Evolutionary conservation across 2,329 filamentous ascomycete genomes (phyloP), one percentile per base, ranked within the genome.

Genomic region (Fusarium lateritium): DNA sequence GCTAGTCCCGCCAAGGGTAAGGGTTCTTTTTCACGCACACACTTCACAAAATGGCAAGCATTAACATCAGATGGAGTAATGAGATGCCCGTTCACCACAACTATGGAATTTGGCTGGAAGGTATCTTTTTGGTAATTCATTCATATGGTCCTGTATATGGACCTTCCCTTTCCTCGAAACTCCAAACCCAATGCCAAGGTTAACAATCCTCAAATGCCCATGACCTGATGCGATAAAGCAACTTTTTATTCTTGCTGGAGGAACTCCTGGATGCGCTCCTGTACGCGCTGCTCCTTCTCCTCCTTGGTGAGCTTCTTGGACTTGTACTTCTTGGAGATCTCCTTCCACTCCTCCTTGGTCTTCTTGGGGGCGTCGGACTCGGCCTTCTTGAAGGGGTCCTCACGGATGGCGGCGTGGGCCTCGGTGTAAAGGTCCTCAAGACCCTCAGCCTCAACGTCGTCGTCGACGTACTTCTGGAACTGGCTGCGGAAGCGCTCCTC

Each of bases 401-500:
- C 95, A 74, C 96, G 94, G 89, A 99, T 99, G 81, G 92, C 91
- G 84, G 92, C 91, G 90, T 99, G 96, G 72, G 94, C 96, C 82
- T 98, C 94, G 69, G 88, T 83, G 90, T 98, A 99, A 76, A 98
- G 83, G 80, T 99, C 96, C 93, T 99, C 96, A 65, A 99, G 89
- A 78, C 92, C 94, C 79, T 98, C 96, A 72, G 96, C 94, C 88
- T 98, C 95, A 74, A 99, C 84, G 78, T 97, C 96, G 81, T 97
- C 94, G 74, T 99, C 95, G 76, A 97, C 92, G 90, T 99, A 99
- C 86, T 96, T 92, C 83, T 91, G 88, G 92, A 99, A 99, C 89
- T 99, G 96, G 78, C 89, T 91, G 89, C 95, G 95, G 93, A 94
- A 99, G 82, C 96, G 94, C 91, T 99, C 96, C 92, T 99, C 96